Evolutionary conservation across 164 flowering plant species (phyloP).

Genomic region (Sedum album): DNA sequence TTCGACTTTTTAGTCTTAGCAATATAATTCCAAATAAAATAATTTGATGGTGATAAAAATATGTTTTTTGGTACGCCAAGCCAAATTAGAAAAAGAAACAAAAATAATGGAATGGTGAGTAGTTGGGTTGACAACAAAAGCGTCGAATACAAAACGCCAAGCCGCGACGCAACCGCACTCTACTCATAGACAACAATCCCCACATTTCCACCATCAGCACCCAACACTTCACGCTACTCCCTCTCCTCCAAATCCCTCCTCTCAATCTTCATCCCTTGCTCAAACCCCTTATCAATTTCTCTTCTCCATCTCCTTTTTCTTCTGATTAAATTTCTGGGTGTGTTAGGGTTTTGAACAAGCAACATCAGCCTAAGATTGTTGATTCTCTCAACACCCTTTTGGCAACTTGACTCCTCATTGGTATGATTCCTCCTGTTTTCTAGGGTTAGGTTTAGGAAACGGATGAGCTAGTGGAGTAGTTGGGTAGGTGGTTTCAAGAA

Average conservation of each 20-base stretch:
- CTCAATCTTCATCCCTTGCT: background rate
- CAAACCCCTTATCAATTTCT: background rate
- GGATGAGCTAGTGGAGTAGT: slow-evolving; percentile 2
- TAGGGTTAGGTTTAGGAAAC: slow-evolving; percentile 1
- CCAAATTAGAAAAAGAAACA: no score
- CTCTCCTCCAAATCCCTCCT: background rate
- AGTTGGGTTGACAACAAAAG: background rate
- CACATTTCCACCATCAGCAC: background rate
- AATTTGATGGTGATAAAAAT: no score
- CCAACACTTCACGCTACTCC: no score
- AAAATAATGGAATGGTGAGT: no score
- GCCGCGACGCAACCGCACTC: background rate
- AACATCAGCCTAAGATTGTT: no score
- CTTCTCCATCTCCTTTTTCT: background rate
- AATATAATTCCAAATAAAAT: no score
- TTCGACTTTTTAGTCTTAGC: no score
- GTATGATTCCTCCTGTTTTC: background rate
- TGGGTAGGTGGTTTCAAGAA: background rate
- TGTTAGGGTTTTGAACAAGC: background rate
- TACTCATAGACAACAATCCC: background rate
- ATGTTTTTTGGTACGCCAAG: no score
- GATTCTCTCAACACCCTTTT: background rate
- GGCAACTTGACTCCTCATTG: no score
- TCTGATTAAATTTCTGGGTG: background rate
- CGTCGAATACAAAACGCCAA: background rate